These are phyloP conservation scores for Emericellopsis atlantica DNA, from an alignment of 2,329 filamentous ascomycete species.

Conservation along the genomic window DNA sequence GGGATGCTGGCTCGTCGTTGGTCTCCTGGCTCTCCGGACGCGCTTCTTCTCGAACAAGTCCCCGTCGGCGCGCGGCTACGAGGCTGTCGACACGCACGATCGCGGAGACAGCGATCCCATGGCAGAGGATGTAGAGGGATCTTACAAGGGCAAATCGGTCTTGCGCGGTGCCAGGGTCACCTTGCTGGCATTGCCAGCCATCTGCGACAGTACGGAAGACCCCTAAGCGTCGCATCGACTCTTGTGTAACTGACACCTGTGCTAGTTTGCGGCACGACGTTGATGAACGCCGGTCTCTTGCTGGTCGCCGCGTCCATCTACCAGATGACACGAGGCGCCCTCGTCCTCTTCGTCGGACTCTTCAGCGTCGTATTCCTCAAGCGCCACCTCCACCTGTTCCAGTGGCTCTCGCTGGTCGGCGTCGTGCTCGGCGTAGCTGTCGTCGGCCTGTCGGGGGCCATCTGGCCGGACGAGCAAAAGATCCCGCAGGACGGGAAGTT, in stretches of 20 bases:
- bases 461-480: slow-evolving; percentile 57
- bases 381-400: slow-evolving; percentile 69
- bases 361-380: slow-evolving; percentile 89
- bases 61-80: slow-evolving; percentile 45
- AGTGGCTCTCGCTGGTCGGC: slow-evolving; percentile 80
- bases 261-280: slow-evolving; percentile 73
- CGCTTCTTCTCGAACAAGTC: slow-evolving; percentile 33
- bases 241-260: no score
- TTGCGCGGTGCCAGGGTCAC: slow-evolving; percentile 60
- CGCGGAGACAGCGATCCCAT: slow-evolving; percentile 29
- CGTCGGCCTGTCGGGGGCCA: slow-evolving; percentile 78
- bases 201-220: slow-evolving; percentile 49
- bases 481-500: slow-evolving; percentile 18
- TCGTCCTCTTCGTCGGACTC: slow-evolving; percentile 89
- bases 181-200: slow-evolving; percentile 72
- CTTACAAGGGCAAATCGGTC: slow-evolving; percentile 30
- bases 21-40: slow-evolving; percentile 53
- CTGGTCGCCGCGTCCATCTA: slow-evolving; percentile 95
- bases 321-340: slow-evolving; percentile 92
- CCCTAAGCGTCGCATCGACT: no score
- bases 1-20: slow-evolving; percentile 89
- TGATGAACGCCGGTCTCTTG: slow-evolving; percentile 92
- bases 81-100: slow-evolving; percentile 42
- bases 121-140: slow-evolving; percentile 15
- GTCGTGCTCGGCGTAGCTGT: slow-evolving; percentile 82